phyloP scores from a whole-genome alignment of 2,329 filamentous ascomycete species.

The Emmonsiellopsis sp. region DNA sequence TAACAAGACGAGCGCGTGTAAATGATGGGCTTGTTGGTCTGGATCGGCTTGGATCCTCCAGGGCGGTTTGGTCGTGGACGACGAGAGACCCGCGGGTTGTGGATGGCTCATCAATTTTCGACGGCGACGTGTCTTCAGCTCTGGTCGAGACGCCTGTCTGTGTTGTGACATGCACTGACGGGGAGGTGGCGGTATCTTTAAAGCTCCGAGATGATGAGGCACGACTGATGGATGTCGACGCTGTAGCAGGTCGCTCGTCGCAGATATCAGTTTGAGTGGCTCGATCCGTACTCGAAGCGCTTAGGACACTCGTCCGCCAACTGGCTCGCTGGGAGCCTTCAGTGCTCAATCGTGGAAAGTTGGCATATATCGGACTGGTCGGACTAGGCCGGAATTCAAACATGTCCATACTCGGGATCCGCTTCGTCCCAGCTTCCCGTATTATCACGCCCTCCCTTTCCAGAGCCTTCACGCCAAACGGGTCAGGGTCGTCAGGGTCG shows the following conservation, averaged over 20 bases:
- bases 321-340: slow-evolving; percentile 57
- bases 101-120: background rate
- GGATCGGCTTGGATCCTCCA: slow-evolving; percentile 40
- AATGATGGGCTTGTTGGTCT: slow-evolving; percentile 58
- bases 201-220: slow-evolving; percentile 5
- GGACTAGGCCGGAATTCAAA: slow-evolving; percentile 76
- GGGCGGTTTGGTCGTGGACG: slow-evolving; percentile 38
- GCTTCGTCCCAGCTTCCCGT: slow-evolving; percentile 72
- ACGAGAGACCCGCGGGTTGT: slow-evolving; percentile 1
- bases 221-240: slow-evolving; percentile 5
- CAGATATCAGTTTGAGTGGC: slow-evolving; percentile 56
- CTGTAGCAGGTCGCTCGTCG: background rate
- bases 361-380: slow-evolving; percentile 58
- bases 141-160: background rate
- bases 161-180: background rate
- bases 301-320: slow-evolving; percentile 60
- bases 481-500: slow-evolving; percentile 73
- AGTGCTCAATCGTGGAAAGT: slow-evolving; percentile 51
- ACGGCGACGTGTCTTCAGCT: background rate
- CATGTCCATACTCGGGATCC: slow-evolving; percentile 64
- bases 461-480: slow-evolving; percentile 82
- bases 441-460: slow-evolving; percentile 86
- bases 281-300: slow-evolving; percentile 50
- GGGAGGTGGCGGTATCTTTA: background rate
- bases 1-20: slow-evolving; percentile 71